Percentiles rank a stretch among this genome's conserved stretches.
Evolutionary conservation across 31 red algal genomes (phyloP).

Genomic region (Odonthalia washingtoniensis): DNA sequence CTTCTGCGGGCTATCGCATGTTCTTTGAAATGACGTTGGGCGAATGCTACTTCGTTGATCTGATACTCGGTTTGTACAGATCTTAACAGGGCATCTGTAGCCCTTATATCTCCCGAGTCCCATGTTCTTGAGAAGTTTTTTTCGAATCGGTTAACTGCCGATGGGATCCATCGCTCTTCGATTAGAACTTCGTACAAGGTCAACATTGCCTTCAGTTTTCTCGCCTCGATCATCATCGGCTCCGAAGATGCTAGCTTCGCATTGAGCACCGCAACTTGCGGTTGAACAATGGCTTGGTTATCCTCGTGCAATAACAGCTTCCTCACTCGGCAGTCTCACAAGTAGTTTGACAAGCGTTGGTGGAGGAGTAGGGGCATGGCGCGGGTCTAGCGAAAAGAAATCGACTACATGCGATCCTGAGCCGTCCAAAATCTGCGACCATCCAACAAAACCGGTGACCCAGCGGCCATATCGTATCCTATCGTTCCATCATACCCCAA

Average conservation of each 20-base stretch:
- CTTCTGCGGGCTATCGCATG: conserved; percentile 9
- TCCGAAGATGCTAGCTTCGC: conserved; percentile 35
- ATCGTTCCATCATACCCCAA: conserved; percentile 25
- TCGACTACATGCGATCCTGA: not conserved
- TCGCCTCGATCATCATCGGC: conserved; percentile 42
- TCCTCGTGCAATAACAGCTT: too few species aligned
- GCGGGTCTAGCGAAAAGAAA: conserved; percentile 14
- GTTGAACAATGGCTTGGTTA: conserved; percentile 47
- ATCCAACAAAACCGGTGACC: conserved; percentile 26
- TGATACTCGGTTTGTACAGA: conserved; percentile 22
- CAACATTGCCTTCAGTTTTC: conserved; percentile 10
- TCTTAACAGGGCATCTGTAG: not conserved
- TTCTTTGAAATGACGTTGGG: conserved; percentile 34
- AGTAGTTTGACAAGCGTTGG: not conserved
- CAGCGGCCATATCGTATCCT: too few species aligned
- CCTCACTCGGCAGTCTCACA: not conserved
- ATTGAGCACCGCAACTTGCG: too few species aligned
- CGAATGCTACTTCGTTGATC: conserved; percentile 26
- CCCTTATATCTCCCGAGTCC: conserved; percentile 31
- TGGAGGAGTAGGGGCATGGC: conserved; percentile 20
- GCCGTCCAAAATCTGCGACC: conserved; percentile 8
- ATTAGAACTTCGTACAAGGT: conserved; percentile 11
- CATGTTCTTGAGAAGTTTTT: conserved; percentile 45
- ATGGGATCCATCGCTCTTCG: conserved; percentile 39
- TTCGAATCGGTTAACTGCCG: conserved; percentile 43